Evolutionary conservation across 345 rosid species (phyloP), one percentile per base, ranked within the genome.

Genomic region (Citrus inodora): DNA sequence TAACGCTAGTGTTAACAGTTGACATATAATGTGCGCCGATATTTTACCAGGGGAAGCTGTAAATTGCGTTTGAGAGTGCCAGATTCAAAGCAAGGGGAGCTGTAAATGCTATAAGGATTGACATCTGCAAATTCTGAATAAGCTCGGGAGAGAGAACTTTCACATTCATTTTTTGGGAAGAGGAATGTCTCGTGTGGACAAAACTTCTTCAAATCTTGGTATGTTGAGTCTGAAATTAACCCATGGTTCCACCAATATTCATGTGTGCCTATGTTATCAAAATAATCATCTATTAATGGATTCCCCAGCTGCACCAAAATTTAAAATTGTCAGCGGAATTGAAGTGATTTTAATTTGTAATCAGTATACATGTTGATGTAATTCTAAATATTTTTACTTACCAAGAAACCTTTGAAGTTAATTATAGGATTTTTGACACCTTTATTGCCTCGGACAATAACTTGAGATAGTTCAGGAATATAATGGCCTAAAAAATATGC

Each of bases 241-340:
- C 93, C 93, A 79, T 91, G 93, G 77, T 81, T 89, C 93, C 95
- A 91, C 95, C 92, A 91, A 33, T 67, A 91, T 76, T 89, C 92
- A 22, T 82, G 78, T 1, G 86, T 88, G 5, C 95, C 95, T 1
- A 76, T 37, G 55, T 72, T 66, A 64, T 91, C 95, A 17, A 84
- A 27, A 13, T 86, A 82, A 68, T 91, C 86, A 79, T 91, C 92
- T 0, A 89, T 79, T 2, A 91, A 76, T 7, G 95, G 91, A 84
- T 91, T 91, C 3, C 95, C 95, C 40, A 89, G 62, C 95, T 89
- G 87, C 84, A 33, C 71, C 74, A 65, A 38, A 22, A 67, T 58
- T 63, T 33, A 35, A 27, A 19, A 4, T 0, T 17, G 58, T 53
- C 22, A 53, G 58, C 24, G 8, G 63, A 67, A 51, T 53, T n/a